Base-by-base conservation (phyloP, 768 basidiomycete genomes). In the Leucocoprinus birnbaumii region DNA sequence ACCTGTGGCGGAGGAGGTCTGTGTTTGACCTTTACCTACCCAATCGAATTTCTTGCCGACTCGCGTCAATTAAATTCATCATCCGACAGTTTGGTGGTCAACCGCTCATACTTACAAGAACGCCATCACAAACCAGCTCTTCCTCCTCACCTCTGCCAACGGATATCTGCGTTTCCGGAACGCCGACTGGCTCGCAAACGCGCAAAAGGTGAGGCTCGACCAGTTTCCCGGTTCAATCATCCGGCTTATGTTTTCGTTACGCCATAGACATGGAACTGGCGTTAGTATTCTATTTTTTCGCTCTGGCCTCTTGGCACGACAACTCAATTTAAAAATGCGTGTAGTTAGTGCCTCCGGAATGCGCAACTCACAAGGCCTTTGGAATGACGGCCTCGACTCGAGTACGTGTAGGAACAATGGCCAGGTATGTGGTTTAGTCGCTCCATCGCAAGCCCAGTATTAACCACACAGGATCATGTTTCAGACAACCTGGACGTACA, bases 401-500 rank as follows among this genome's bases (percentile, higher is more conserved):
- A 60, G 58, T 38, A 65, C 69, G 7, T 78, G 76, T 52, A 44
- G 60, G 44, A 79, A 79, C 58, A 79, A 79, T 55, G 76, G 75
- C 1, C 75, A 77, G 64, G 74, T 73, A 56, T 13, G 64, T 3
- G 14, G 16, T 34, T 50, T 5, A 9, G 35, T 26, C 24, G 31
- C 14, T 13, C 13, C 24, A 27, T 13, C 37, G 21, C 34, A 49
- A 11, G 11, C 19, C 22, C 37, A 2, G 3, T 25, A 51, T 48
- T 56, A 21, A 44, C 46, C 9, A 11, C 44, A 9, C 18, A 8
- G 10, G 13, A 19, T 11, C 31, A 51, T 27, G 24, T 10, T 52
- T 22, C 56, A 80, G 77, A 82, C 80, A 3, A 75, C 80, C 2
- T 83, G 82, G 82, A 81, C 77, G 0, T 84, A 84, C 61, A 83